These are phyloP conservation scores for Pythium sp. DNA, from an alignment of 352 stramenopile species.

Conservation along the genomic window DNA sequence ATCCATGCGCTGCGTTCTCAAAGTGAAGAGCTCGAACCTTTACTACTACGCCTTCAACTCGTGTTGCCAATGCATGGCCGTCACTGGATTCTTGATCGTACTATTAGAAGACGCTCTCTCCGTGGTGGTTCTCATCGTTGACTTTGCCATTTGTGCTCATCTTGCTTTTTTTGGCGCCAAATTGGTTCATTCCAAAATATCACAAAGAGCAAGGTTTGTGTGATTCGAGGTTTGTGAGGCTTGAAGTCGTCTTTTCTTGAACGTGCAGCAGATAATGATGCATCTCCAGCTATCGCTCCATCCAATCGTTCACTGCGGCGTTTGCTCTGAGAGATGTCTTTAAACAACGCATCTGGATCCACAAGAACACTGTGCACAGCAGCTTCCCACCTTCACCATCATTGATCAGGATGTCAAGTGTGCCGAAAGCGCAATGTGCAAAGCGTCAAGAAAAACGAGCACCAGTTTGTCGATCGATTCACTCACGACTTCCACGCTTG, in stretches of 20 bases:
- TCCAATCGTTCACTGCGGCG: neutral
- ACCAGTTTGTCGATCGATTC: conserved; percentile 2
- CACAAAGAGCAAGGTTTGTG: neutral
- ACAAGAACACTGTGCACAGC: neutral
- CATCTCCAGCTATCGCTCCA: neutral
- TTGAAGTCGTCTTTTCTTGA: neutral
- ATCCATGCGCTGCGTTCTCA: no score
- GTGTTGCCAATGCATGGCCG: no score
- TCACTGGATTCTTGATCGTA: no score
- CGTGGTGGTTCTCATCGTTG: no score
- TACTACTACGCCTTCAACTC: no score
- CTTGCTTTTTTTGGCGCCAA: neutral
- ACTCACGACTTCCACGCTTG: neutral
- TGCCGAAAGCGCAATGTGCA: neutral
- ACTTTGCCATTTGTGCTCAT: no score
- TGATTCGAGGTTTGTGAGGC: neutral
- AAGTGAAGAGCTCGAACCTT: no score
- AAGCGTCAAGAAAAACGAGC: neutral
- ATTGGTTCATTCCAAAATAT: neutral
- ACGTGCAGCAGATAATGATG: neutral
- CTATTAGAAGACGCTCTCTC: no score
- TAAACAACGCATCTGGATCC: neutral
- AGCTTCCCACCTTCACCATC: neutral
- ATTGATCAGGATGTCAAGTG: conserved; percentile 1
- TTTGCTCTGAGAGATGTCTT: neutral